A percentile compares a stretch with the other conserved stretches of the same genome.
Conservation (phyloP, 2,329 filamentous ascomycete species). For the Aspergillus pseudotamarii region DNA sequence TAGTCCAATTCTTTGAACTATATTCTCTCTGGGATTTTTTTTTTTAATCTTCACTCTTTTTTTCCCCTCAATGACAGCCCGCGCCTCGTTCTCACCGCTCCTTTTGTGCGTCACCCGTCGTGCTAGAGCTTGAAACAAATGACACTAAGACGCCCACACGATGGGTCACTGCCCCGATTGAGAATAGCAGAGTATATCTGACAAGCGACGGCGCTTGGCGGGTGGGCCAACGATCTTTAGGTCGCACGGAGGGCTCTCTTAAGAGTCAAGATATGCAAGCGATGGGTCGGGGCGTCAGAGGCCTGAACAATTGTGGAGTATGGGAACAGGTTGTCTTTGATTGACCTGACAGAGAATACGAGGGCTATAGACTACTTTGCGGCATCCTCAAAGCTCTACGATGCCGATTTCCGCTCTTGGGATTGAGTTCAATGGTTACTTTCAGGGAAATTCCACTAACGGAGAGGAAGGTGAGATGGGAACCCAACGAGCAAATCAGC, state of each 20-base stretch:
- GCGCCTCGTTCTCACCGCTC: constrained; percentile 1
- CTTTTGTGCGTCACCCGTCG: constrained; percentile 6
- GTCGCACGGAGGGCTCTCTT: constrained; percentile 3
- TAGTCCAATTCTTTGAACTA: not conserved
- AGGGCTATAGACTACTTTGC: not conserved
- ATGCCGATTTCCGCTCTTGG: not conserved
- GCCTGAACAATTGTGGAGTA: constrained; percentile 18
- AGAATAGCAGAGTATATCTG: constrained; percentile 18
- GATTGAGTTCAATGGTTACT: not conserved
- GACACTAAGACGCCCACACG: constrained; percentile 11
- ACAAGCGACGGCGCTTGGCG: constrained; percentile 15
- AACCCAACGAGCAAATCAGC: not conserved
- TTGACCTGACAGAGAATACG: not conserved
- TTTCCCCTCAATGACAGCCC: not conserved
- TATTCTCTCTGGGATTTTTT: not conserved
- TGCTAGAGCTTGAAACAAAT: constrained; percentile 16
- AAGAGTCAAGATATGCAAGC: constrained; percentile 10
- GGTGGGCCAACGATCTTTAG: constrained; percentile 18
- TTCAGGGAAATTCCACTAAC: not conserved
- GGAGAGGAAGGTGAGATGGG: not conserved
- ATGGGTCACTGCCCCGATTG: constrained; percentile 16
- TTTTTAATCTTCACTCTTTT: not conserved
- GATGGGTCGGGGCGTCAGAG: constrained; percentile 7
- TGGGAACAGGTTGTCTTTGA: constrained; percentile 8
- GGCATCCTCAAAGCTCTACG: not conserved